Percentiles rank a stretch among this genome's conserved stretches.
These are phyloP conservation scores for Lipomyces spencermartinsiae DNA, from an alignment of 805 yeast genomes.

Conservation along the genomic window DNA sequence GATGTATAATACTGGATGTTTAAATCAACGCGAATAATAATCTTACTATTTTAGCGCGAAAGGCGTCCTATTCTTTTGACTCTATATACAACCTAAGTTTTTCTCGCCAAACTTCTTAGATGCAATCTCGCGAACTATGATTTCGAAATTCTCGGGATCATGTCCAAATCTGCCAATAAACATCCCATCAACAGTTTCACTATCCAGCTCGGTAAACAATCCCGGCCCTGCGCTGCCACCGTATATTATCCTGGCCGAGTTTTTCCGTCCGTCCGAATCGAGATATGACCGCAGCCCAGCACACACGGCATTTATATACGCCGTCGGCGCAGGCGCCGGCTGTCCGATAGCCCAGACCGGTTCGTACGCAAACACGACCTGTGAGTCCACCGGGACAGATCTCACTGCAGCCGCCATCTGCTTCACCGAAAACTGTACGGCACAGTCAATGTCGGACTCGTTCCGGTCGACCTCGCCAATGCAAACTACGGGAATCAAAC, in stretches of 20 bases:
- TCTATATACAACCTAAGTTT: too few relatives aligned
- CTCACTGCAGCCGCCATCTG: slow-evolving; percentile 36
- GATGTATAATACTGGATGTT: neutral
- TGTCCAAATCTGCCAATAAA: slow-evolving; percentile 45
- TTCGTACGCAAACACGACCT: slow-evolving; percentile 43
- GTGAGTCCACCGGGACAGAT: slow-evolving; percentile 6
- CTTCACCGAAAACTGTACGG: slow-evolving; percentile 35
- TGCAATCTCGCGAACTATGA: slow-evolving; percentile 39
- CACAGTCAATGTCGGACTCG: slow-evolving; percentile 21
- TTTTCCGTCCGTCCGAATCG: slow-evolving; percentile 17
- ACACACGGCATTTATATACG: slow-evolving; percentile 41
- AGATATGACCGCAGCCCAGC: slow-evolving; percentile 35
- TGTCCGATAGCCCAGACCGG: slow-evolving; percentile 47
- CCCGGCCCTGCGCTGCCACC: slow-evolving; percentile 45
- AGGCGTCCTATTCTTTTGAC: too few relatives aligned
- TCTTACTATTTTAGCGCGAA: too few relatives aligned
- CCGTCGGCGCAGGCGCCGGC: slow-evolving; percentile 42
- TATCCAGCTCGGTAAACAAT: slow-evolving; percentile 36
- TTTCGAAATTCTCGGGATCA: slow-evolving; percentile 37
- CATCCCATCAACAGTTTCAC: slow-evolving; percentile 41
- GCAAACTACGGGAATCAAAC: slow-evolving; percentile 42
- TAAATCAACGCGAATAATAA: too few relatives aligned
- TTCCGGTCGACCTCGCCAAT: slow-evolving; percentile 40
- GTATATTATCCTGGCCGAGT: slow-evolving; percentile 38
- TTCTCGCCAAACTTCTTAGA: neutral